Evolutionary conservation across 1,284 basidiomycete genomes (phyloP), one percentile per base, ranked within the genome.

Genomic region (Cystobasidiaceae sp.): DNA sequence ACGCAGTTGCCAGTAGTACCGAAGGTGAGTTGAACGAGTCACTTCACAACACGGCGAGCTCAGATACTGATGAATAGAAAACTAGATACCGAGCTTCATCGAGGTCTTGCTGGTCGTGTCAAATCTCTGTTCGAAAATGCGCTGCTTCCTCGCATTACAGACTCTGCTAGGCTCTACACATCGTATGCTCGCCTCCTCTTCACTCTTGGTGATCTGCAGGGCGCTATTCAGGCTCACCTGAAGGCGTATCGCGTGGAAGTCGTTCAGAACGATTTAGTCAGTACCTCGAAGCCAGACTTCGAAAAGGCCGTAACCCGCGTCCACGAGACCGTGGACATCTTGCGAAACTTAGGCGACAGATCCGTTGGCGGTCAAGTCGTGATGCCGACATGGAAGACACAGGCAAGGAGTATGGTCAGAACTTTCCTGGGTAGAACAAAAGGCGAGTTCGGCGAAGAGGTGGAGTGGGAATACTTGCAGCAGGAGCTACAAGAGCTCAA

Each of bases 321-420:
- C 19, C 27, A 43, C 28, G 61, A 64, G 43, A 64, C 61, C 6
- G 88, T 93, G 25, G 90, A 89, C 70, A 81, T 89, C 30, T 78
- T 97, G 72, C 81, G 84, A 70, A 90, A 90, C 75, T 84, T 93
- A 62, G 92, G 91, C 0, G 84, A 87, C 27, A 83, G 84, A 62
- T 7, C 41, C 11, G 37, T 39, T 39, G 54, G 59, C 7, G 64
- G 57, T 6, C 61, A 68, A 21, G 68, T 73, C 59, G 79, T 79
- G 67, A 77, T 79, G 71, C 78, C 77, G 13, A 80, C 82, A 71
- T 97, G 93, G 91, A 82, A 81, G 75, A 83, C 89, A 75, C 90
- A 94, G 78, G 91, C 87, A 41, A 82, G 88, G 64, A 94, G 90
- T 68, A 81, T 97, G 64, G 84, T 97, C 59, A 81, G 93, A 74